Evolutionary conservation across 139 green algal genomes (phyloP).

Genomic region (Chlamydomonas sp.): DNA sequence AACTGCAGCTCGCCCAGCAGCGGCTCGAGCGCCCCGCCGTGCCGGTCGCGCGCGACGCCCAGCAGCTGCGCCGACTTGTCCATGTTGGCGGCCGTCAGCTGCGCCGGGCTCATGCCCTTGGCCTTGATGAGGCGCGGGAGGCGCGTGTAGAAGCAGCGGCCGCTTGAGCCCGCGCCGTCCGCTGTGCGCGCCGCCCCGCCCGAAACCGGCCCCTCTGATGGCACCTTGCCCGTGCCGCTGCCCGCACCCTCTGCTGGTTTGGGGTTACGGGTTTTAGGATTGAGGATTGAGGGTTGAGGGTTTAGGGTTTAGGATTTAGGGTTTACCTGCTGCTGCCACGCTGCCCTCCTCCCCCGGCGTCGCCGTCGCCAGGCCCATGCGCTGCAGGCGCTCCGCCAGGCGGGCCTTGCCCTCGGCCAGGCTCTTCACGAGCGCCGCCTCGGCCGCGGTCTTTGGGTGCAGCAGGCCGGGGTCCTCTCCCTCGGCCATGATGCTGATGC

Average conservation of each 20-base stretch:
- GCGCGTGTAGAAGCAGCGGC: slow-evolving; percentile 56
- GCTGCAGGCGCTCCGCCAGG: slow-evolving; percentile 2
- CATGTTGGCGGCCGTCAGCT: slow-evolving; percentile 70
- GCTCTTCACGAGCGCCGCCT: slow-evolving; percentile 43
- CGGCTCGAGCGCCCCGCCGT: slow-evolving; percentile 8
- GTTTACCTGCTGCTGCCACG: slow-evolving; percentile 12
- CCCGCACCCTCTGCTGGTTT: slow-evolving; percentile 10
- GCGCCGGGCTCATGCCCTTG: slow-evolving; percentile 22
- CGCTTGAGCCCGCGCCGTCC: too few species aligned
- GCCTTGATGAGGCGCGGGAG: slow-evolving; percentile 57
- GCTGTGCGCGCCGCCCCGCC: too few species aligned
- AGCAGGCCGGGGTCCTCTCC: slow-evolving; percentile 26
- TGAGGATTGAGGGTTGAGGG: too few species aligned
- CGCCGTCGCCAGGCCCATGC: neutral
- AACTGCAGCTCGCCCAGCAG: slow-evolving; percentile 79
- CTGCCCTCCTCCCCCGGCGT: slow-evolving; percentile 2
- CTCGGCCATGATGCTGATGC: slow-evolving; percentile 55
- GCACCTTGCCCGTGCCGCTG: slow-evolving; percentile 17
- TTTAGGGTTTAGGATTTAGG: too few species aligned
- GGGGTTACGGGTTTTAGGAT: too few species aligned
- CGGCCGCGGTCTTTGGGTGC: slow-evolving; percentile 39
- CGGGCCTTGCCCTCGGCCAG: slow-evolving; percentile 29
- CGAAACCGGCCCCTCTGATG: too few species aligned
- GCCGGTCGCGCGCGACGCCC: slow-evolving; percentile 15
- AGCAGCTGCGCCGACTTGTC: slow-evolving; percentile 61